Conservation (phyloP, 2,329 filamentous ascomycete genomes). For the Penicillium sp. region DNA sequence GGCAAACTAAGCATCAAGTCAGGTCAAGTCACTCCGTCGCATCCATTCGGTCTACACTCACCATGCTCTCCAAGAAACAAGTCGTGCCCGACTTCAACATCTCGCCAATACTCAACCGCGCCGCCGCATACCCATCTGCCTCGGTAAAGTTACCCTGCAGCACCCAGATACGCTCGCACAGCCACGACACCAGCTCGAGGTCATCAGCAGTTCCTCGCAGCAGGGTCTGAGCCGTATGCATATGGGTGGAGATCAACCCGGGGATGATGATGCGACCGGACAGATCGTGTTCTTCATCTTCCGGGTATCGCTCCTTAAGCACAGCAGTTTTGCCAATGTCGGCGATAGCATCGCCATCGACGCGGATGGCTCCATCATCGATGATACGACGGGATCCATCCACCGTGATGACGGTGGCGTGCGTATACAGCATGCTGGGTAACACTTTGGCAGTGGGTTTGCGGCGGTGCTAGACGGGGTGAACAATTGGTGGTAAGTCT, state of each 20-base stretch:
- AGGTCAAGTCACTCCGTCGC: not conserved
- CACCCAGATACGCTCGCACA: conserved; percentile 59
- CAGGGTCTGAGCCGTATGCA: conserved; percentile 56
- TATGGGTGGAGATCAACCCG: conserved; percentile 59
- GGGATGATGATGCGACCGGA: conserved; percentile 55
- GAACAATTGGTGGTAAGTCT: not conserved
- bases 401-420: conserved; percentile 61
- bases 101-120: conserved; percentile 57
- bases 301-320: conserved; percentile 40
- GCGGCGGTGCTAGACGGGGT: conserved; percentile 10
- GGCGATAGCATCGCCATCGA: conserved; percentile 49
- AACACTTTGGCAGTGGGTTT: conserved; percentile 1
- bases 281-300: conserved; percentile 43
- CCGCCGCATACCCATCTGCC: conserved; percentile 58
- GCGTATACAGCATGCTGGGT: conserved; percentile 51
- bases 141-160: conserved; percentile 53
- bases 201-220: conserved; percentile 58
- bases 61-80: conserved; percentile 61
- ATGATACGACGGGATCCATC: conserved; percentile 55
- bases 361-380: conserved; percentile 54
- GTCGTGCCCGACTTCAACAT: conserved; percentile 59
- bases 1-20: conserved; percentile 45
- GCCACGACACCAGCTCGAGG: conserved; percentile 57
- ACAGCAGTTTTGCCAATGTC: conserved; percentile 51
- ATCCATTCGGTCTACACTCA: conserved; percentile 30